Base-by-base conservation (phyloP, 768 basidiomycete species). In the Sistotremastrum suecicum region DNA sequence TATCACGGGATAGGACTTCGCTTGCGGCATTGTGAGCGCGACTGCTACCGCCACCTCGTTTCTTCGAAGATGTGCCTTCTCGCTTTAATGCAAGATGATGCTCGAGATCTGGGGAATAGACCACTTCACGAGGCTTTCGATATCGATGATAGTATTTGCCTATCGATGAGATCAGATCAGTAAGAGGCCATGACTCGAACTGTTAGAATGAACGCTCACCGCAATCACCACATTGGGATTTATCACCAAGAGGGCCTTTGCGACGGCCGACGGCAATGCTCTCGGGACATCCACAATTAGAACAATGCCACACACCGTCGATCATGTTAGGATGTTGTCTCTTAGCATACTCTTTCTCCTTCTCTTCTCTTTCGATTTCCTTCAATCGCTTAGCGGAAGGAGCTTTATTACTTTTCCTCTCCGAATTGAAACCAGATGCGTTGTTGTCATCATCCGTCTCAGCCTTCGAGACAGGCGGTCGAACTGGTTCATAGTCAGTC, bases 131-230 rank as follows among this genome's bases (percentile, higher is more conserved):
- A 4, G 85, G 84, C 46, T 83, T 67, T 46, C 86, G 71, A 67
- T 89, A 85, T 46, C 88, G 66, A 61, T 90, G 86, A 81, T 83
- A 92, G 65, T 74, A 90, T 63, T 90, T 91, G 50, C 89, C 87
- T 91, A 50, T 11, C 45, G 42, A 41, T 47, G 48, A 42, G 12
- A 47, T 43, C 37, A 42, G 33, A 40, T 39, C n/a, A 38, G 44
- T 33, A 2, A 39, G 41, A 31, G 31, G 45, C 32, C 48, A 43
- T 44, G 29, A 47, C 31, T 11, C 42, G 37, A 45, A 43, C 39
- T 7, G 36, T 10, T 29, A 34, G 38, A 20, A 45, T 20, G n/a
- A 34, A 38, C 44, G 68, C 84, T 44, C 63, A 91, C 90, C 88
- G 63, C 91, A 95, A n/a, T 76, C 71, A 33, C 86, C 87, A 62